A percentile compares a stretch with the other conserved stretches of the same genome.
Conservation (phyloP, 78 protist genomes). For the Blattamonas nauphoetae region DNA sequence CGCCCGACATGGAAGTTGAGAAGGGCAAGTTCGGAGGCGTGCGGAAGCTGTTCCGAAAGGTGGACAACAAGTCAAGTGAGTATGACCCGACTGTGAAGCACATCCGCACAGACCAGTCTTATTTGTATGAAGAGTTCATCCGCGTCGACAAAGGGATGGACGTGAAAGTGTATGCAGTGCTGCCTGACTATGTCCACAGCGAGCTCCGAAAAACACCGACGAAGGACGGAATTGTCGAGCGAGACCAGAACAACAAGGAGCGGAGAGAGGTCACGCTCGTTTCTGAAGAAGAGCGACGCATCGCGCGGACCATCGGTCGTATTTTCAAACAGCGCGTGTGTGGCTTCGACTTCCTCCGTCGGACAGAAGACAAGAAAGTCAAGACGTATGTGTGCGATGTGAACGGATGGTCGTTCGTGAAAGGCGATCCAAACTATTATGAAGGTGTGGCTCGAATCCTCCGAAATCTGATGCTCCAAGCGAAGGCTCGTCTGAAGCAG, state of each 20-base stretch:
- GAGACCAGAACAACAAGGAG: slow-evolving; percentile 70
- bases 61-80: slow-evolving; percentile 9
- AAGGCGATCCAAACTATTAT: slow-evolving; percentile 13
- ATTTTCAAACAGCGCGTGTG: slow-evolving; percentile 16
- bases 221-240: slow-evolving; percentile 81
- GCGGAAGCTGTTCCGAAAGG: slow-evolving; percentile 76
- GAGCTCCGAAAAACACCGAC: slow-evolving; percentile 86
- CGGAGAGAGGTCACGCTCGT: neutral
- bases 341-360: slow-evolving; percentile 11
- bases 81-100: neutral
- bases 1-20: too few relatives aligned
- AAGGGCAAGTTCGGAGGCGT: slow-evolving; percentile 76
- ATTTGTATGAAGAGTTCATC: slow-evolving; percentile 59
- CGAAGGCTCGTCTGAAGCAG: neutral
- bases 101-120: slow-evolving; percentile 55
- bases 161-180: slow-evolving; percentile 60
- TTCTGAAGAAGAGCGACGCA: neutral
- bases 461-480: slow-evolving; percentile 5
- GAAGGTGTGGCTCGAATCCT: neutral
- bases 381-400: slow-evolving; percentile 2
- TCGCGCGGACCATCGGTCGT: neutral
- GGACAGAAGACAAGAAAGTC: neutral
- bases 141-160: slow-evolving; percentile 54
- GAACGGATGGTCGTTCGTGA: slow-evolving; percentile 24
- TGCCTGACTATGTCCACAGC: slow-evolving; percentile 68